phyloP scores from a whole-genome alignment of 169 alveolate species.

The Eimeria sp. region DNA sequence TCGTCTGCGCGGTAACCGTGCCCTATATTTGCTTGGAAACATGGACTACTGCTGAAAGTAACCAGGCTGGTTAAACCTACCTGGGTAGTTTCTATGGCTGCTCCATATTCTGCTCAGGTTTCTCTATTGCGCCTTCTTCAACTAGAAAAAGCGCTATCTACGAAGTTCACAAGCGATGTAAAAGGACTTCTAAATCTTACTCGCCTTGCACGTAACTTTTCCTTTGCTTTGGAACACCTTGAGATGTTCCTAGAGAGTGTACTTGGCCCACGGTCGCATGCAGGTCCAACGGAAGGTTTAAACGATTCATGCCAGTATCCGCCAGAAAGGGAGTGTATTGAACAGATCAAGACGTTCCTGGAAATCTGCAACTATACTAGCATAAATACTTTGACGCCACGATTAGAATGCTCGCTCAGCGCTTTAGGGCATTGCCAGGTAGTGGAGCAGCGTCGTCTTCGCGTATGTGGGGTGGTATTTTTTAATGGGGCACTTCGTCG shows the following conservation, averaged over 20 bases:
- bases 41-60: background rate
- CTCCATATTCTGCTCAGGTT: background rate
- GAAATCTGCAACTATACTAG: background rate
- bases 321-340: background rate
- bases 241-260: background rate
- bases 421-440: background rate
- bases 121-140: background rate
- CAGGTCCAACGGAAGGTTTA: background rate
- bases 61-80: background rate
- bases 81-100: background rate
- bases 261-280: background rate
- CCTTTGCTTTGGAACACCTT: conserved; percentile 13
- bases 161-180: background rate
- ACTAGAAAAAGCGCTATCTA: background rate
- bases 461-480: background rate
- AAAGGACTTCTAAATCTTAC: background rate
- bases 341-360: background rate
- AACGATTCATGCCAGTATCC: background rate
- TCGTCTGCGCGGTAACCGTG: conserved; percentile 8
- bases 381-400: background rate
- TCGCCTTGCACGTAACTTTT: conserved; percentile 18
- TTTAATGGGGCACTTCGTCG: conserved; percentile 7
- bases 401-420: background rate
- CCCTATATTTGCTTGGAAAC: background rate
- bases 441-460: background rate